Base-by-base conservation (phyloP, 768 basidiomycete species). In the Serendipita sp. region DNA sequence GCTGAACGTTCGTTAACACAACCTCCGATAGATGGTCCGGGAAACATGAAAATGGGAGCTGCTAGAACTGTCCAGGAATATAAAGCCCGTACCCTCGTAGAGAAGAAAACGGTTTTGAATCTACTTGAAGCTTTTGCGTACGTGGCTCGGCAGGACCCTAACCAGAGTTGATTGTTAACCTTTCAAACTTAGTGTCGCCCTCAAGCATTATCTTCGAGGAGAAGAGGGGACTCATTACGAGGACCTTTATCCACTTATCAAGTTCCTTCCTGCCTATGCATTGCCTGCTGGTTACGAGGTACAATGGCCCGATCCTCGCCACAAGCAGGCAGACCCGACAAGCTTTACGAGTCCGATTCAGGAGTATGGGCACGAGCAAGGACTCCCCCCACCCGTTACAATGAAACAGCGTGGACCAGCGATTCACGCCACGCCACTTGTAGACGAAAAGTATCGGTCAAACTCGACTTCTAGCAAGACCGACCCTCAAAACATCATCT, bases 61-160 rank as follows among this genome's bases (percentile, higher is more conserved):
- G 34, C 27, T 10, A 50, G 15, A 27, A 53, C 15, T 34, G 37
- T 33, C 48, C 29, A 13, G 34, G 46, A 18, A 13, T 33, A 44
- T 36, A 62, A 62, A 29, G 33, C 37, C 13, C 13, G 60, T 11
- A 64, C 48, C n/a, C 50, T 64, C 10, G 37, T 64, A 16, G 63
- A 64, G 63, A 64, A 64, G 50, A 44, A 52, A 8, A 64, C 63
- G 8, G 63, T 58, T 16, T 8, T 64, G 6, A 64, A 64, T 52
- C 63, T 64, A 33, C 33, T 64, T 11, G 63, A 64, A 31, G 63
- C n/a, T 15, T 64, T 64, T 64, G 63, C 63, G 52, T 53, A 53
- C 16, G 52, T 29, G 13, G 23, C 23, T 23, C 23, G 23, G 23
- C 23, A 23, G 1, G 23, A 23, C 13, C 10, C 31, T 45, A 45